A percentile compares a stretch with the other conserved stretches of the same genome.
These are phyloP conservation scores for Calonectria pseudoturangicola DNA, from an alignment of 2,329 filamentous ascomycete genomes.

Conservation along the genomic window DNA sequence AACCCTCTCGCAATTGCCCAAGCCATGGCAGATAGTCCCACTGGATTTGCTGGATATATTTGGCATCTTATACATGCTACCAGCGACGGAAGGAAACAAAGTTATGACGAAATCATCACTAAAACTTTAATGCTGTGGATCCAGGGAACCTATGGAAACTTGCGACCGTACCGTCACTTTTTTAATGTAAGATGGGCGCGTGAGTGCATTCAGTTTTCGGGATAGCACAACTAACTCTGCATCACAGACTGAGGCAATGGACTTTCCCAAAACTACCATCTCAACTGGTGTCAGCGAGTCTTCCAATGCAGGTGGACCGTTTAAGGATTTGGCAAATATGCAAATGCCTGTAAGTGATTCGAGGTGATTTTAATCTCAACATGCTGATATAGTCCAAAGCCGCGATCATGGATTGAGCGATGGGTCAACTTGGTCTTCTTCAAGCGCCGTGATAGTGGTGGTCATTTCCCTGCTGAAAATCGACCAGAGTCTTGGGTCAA, in stretches of 20 bases:
- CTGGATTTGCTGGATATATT: constrained; percentile 1
- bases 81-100: not conserved
- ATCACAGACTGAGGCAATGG: not conserved
- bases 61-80: not conserved
- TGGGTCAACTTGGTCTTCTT: not conserved
- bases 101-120: not conserved
- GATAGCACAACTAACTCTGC: not conserved
- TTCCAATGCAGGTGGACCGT: not conserved
- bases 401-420: constrained; percentile 4
- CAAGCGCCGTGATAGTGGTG: not conserved
- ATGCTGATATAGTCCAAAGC: constrained; percentile 1
- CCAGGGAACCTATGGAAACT: constrained; percentile 14
- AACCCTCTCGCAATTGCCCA: not conserved
- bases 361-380: not conserved
- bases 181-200: not conserved
- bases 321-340: not conserved
- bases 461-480: constrained; percentile 18
- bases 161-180: not conserved
- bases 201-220: no score
- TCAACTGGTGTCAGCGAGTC: constrained; percentile 3
- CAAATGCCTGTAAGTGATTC: not conserved
- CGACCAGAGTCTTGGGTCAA: not conserved
- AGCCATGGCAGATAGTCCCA: constrained; percentile 7
- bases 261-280: not conserved
- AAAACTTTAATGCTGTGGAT: constrained; percentile 16